phyloP scores from a whole-genome alignment of 2,329 filamentous ascomycete species.

The Cordyceps fumosorosea region DNA sequence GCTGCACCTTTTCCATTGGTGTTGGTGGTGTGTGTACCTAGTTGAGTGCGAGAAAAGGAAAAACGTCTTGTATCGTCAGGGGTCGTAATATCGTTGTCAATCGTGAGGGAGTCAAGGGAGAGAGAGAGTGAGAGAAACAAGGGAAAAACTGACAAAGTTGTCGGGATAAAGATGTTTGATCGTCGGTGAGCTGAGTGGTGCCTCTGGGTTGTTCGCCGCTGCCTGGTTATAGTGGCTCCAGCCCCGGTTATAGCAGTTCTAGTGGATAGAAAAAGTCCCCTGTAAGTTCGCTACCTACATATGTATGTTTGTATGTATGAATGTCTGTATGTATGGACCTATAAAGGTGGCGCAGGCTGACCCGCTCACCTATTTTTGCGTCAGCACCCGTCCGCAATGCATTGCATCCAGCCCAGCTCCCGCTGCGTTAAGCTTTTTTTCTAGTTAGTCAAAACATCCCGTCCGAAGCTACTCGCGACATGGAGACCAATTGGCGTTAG shows the following conservation, averaged over 20 bases:
- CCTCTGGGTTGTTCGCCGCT: not conserved
- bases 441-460: not conserved
- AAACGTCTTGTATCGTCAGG: not conserved
- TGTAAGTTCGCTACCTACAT: not conserved
- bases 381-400: not conserved
- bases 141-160: not conserved
- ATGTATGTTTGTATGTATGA: no score
- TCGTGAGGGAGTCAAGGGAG: not conserved
- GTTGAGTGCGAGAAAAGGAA: not conserved
- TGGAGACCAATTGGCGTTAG: conserved; percentile 3
- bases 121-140: not conserved
- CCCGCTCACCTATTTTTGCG: not conserved
- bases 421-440: not conserved
- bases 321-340: no score
- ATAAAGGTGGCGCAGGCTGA: conserved; percentile 2
- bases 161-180: not conserved
- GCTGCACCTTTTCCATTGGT: conserved; percentile 11
- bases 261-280: not conserved
- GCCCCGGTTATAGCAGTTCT: not conserved
- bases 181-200: not conserved
- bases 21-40: not conserved
- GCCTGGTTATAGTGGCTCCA: conserved; percentile 1
- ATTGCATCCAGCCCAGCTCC: not conserved
- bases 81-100: not conserved
- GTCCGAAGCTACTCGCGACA: conserved; percentile 3